Conservation (phyloP, 768 basidiomycete genomes). For the Russula foetens region DNA sequence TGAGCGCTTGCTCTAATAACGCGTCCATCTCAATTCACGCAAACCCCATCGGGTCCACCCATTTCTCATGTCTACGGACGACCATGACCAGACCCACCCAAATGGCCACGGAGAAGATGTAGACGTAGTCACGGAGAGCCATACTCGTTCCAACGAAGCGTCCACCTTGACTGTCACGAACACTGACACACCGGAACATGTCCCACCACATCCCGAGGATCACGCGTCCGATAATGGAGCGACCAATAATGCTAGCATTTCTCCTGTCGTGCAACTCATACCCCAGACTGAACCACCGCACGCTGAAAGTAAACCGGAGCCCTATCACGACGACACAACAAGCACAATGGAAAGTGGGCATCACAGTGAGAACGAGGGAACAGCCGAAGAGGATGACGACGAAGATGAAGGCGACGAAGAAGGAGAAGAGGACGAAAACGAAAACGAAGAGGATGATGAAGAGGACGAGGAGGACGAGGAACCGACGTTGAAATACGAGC, state of each 20-base stretch:
- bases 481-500: constrained; percentile 86
- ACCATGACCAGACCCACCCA: neutral
- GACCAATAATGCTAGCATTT: neutral
- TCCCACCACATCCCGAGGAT: neutral
- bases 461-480: constrained; percentile 54
- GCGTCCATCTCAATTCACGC: neutral
- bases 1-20: neutral
- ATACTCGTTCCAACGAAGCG: neutral
- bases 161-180: neutral
- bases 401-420: constrained; percentile 23
- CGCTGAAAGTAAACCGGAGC: neutral
- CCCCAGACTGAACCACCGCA: neutral
- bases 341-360: constrained; percentile 18
- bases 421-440: constrained; percentile 11
- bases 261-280: neutral
- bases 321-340: neutral
- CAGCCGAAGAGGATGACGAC: neutral
- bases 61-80: constrained; percentile 9
- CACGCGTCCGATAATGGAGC: neutral
- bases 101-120: neutral
- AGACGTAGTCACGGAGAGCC: neutral
- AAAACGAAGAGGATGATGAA: constrained; percentile 35
- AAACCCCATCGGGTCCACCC: neutral
- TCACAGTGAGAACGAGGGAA: constrained; percentile 17
- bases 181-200: neutral